Evolutionary conservation across 2,329 filamentous ascomycete species (phyloP).

Genomic region (Davidsoniella australis): DNA sequence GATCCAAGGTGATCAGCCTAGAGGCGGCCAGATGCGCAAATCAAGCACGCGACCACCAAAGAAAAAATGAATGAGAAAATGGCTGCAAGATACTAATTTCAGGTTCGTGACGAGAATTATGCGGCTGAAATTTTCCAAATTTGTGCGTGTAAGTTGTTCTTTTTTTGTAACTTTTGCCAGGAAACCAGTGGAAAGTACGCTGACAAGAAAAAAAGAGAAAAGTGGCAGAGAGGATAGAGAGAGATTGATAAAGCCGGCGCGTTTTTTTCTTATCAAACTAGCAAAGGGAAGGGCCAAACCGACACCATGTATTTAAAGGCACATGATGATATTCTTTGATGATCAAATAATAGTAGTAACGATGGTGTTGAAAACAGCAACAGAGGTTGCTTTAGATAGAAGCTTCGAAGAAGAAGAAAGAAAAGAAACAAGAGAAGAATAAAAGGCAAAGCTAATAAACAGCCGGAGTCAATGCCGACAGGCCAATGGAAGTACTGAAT

Average conservation of each 20-base stretch:
- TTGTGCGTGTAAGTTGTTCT: too few species aligned
- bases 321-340: too few species aligned
- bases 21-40: too few species aligned
- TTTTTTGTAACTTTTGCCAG: too few species aligned
- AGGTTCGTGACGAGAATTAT: too few species aligned
- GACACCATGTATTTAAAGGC: not conserved
- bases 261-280: not conserved
- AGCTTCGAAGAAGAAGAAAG: not conserved
- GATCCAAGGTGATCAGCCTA: too few species aligned
- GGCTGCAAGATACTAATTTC: too few species aligned
- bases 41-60: too few species aligned
- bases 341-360: too few species aligned
- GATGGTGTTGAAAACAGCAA: not conserved
- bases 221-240: not conserved
- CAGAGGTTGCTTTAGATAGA: not conserved
- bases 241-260: too few species aligned
- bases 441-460: not conserved
- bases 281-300: not conserved
- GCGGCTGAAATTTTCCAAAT: too few species aligned
- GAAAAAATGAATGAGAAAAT: too few species aligned
- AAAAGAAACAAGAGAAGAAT: constrained; percentile 3
- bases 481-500: not conserved
- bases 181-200: not conserved
- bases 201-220: not conserved
- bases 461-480: not conserved